Percentiles rank a stretch among this genome's conserved stretches.
These are phyloP conservation scores for Ilyonectria destructans DNA, from an alignment of 2,329 filamentous ascomycete genomes.

Conservation along the genomic window DNA sequence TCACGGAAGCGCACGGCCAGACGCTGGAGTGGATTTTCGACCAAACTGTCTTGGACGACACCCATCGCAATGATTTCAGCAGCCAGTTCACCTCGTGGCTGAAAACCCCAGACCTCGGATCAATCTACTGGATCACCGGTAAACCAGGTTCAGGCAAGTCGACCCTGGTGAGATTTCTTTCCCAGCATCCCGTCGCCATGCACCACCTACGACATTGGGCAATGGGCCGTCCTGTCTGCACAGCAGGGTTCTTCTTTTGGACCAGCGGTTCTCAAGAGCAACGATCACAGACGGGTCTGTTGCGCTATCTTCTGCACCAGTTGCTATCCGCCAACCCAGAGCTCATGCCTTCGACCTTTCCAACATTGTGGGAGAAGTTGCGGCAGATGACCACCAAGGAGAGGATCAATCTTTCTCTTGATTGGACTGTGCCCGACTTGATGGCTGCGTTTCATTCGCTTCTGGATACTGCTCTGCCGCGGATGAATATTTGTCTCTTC, in stretches of 20 bases:
- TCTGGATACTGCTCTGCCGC: conserved; percentile 39
- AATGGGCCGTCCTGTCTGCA: conserved; percentile 44
- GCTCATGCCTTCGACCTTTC: conserved; percentile 48
- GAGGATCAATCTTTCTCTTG: conserved; percentile 48
- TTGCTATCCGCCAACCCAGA: conserved; percentile 48
- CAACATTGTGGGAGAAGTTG: conserved; percentile 50
- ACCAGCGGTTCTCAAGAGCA: conserved; percentile 58
- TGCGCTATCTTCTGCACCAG: conserved; percentile 57
- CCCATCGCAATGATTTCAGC: conserved; percentile 21
- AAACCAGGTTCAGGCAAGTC: conserved; percentile 65
- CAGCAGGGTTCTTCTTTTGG: conserved; percentile 64
- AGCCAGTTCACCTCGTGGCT: conserved; percentile 51
- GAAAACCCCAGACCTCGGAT: conserved; percentile 34
- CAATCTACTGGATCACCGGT: conserved; percentile 58
- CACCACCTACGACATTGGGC: conserved; percentile 50
- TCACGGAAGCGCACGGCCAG: conserved; percentile 49
- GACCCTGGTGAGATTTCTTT: conserved; percentile 60
- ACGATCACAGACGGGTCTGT: conserved; percentile 55
- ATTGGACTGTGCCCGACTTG: conserved; percentile 53
- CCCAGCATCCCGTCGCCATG: conserved; percentile 40
- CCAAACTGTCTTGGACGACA: conserved; percentile 5
- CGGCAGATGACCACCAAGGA: conserved; percentile 51
- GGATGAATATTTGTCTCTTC: conserved; percentile 49
- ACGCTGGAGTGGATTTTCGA: conserved; percentile 59
- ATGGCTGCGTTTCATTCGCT: conserved; percentile 45